Evolutionary conservation across 2,329 filamentous ascomycete genomes (phyloP), one percentile per base, ranked within the genome.

Genomic region (Trichoderma sp.): DNA sequence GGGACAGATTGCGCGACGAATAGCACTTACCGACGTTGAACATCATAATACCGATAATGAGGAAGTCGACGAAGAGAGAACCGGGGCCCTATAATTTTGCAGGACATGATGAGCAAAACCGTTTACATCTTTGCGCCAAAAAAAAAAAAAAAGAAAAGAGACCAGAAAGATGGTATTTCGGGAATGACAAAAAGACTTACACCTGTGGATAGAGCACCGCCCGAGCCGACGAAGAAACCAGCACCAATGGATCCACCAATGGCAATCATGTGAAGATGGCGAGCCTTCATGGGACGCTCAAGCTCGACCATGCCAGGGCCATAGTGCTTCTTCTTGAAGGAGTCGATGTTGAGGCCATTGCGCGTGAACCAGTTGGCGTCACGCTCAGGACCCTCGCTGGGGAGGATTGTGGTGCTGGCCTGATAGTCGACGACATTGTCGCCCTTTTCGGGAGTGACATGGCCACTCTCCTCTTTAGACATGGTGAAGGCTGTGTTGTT

Each of bases 241-340:
- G 72, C 70, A 63, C 70, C 72, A 53, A 74, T 73, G 16, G 72
- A 72, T 63, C 85, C 85, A 75, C 84, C 85, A 68, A 88, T 86
- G 73, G 85, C 84, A 77, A 87, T 87, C 85, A 87, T 87, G 77
- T 88, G 84, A 74, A 88, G 78, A 77, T 88, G 86, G 73, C 86
- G 83, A 53, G 80, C 78, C 79, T 85, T 84, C 80, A 88, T 85
- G 72, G 78, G 75, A 63, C 79, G 78, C 70, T 83, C 80, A 7
- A 83, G 77, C 72, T 82, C 79, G 58, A 78, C 72, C 29, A 76
- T 31, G 56, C 77, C 78, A 3, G 14, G 56, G 62, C 78, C 78
- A 73, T 79, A 80, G 70, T 77, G 70, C 67, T 76, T 76, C 70
- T 74, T 76, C 74, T 78, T 77, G 78, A 82, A 82, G 31, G 80